Evolutionary conservation across 192 early-diverging fungal genomes (phyloP).

Genomic region (Coemansia aciculifera): DNA sequence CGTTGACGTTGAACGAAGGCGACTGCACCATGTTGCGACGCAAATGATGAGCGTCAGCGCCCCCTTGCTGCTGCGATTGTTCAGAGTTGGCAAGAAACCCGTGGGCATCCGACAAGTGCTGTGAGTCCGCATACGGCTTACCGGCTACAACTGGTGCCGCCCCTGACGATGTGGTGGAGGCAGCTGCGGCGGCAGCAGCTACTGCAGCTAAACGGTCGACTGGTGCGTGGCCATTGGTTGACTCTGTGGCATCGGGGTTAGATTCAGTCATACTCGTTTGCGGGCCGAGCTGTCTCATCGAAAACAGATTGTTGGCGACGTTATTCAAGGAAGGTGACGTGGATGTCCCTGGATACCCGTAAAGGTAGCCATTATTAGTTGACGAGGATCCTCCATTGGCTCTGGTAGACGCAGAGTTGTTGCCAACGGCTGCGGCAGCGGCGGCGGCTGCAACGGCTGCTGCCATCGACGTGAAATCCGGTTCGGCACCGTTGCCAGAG

Average conservation of each 20-base stretch:
- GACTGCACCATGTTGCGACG: slow-evolving; percentile 27
- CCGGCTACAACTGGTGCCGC: not conserved
- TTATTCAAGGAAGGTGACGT: slow-evolving; percentile 45
- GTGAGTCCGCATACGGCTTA: not conserved
- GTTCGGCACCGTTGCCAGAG: not conserved
- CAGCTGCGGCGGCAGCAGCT: slow-evolving; percentile 16
- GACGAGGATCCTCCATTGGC: not conserved
- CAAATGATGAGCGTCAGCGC: slow-evolving; percentile 14
- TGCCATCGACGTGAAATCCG: not conserved
- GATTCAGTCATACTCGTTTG: not conserved
- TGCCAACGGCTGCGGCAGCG: not conserved
- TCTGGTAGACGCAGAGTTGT: not conserved
- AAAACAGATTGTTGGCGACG: slow-evolving; percentile 46
- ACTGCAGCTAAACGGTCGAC: slow-evolving; percentile 15
- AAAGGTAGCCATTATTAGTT: slow-evolving; percentile 14
- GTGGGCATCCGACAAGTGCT: slow-evolving; percentile 3
- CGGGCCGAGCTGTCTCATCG: slow-evolving; percentile 25
- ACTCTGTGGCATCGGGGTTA: not conserved
- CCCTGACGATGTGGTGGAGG: not conserved
- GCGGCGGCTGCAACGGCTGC: slow-evolving; percentile 7
- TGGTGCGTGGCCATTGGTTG: not conserved
- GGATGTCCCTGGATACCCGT: slow-evolving; percentile 5
- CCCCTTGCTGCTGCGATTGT: not conserved
- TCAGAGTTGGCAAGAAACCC: not conserved
- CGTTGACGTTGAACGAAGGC: slow-evolving; percentile 28